A percentile compares a stretch with the other conserved stretches of the same genome.
Conservation (phyloP, 345 rosid genomes). For the Gynandropsis gynandra region DNA sequence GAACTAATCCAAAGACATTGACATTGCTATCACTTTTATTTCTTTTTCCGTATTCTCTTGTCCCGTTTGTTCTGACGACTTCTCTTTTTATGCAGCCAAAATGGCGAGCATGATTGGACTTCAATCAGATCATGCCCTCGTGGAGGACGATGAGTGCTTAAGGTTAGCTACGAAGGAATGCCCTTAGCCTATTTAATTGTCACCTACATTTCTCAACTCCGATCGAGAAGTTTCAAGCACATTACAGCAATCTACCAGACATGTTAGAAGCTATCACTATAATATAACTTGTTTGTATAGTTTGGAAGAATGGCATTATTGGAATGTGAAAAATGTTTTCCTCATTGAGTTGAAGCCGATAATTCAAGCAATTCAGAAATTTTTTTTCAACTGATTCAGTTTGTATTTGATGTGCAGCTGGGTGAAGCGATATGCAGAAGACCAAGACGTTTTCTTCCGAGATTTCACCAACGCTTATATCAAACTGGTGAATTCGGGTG, state of each 20-base stretch:
- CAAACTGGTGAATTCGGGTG: conserved; percentile 77
- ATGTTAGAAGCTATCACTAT: too few relatives aligned
- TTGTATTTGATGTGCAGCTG: conserved; percentile 39
- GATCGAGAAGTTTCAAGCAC: neutral
- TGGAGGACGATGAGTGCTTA: conserved; percentile 72
- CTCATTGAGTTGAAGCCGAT: too few relatives aligned
- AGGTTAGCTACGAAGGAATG: conserved; percentile 37
- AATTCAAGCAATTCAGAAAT: too few relatives aligned
- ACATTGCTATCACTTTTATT: too few relatives aligned
- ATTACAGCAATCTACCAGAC: conserved; percentile 2
- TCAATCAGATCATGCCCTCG: conserved; percentile 83
- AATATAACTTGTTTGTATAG: too few relatives aligned
- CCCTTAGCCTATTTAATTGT: conserved; percentile 4
- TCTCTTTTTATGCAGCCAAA: conserved; percentile 37
- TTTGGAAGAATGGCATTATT: too few relatives aligned
- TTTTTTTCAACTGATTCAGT: neutral
- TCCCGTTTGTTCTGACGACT: neutral
- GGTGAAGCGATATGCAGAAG: conserved; percentile 58
- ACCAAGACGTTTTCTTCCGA: conserved; percentile 60
- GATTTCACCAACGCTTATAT: conserved; percentile 71
- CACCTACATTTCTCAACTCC: neutral
- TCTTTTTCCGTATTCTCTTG: too few relatives aligned
- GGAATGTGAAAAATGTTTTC: too few relatives aligned
- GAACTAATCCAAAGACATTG: too few relatives aligned
- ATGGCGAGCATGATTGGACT: conserved; percentile 86